Base-by-base conservation (phyloP, 352 stramenopile species). In the Phytopythium cucurbitacearum region DNA sequence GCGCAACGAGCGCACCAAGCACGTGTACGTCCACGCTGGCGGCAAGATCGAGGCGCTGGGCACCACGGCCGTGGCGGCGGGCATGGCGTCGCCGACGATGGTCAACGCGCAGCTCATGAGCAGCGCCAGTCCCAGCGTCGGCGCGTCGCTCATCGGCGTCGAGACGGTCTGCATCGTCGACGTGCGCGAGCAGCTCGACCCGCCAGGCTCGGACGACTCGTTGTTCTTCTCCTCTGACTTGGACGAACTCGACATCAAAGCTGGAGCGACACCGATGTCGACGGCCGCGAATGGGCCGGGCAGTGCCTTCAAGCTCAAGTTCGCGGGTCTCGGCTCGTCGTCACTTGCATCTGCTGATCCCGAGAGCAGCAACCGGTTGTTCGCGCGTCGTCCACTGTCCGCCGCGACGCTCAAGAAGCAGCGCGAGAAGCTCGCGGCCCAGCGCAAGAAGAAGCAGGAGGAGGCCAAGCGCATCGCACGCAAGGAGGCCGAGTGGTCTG, bases 21-120 rank as follows among this genome's bases (percentile, higher is more conserved):
- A 98, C 67, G 94, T 99, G 42, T 98, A 98, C 64, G 94, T 98
- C 5, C 96, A 99, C 54, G 90, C 91, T 2, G 92, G 89, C 13
- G 93, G 91, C 10, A 97, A 98, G 72, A 97, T 98, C 41, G 95
- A 98, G 68, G 93, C 93, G 2, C 69, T 98, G 3, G 93, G 92
- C 2, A 91, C 87, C 7, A 88, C 74, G 9, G 69, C 58, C 15
- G 40, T 56, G 38, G 44, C 76, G 39, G 37, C 15, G 35, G 15
- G 10, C 7, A 10, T 52, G 47, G 15, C 60, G 9, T 58, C 66
- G n/a, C 38, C 62, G n/a, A 65, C 67, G 3, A 67, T 69, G 36
- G 43, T 62, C 11, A 86, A 83, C 47, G 71, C 70, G 6, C 77
- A 87, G 45, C 75, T 62, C 15, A 74, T 65, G 45, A 84, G 67